Evolutionary conservation across 129 eudicot species (phyloP).

Genomic region (Smallanthus sonchifolius): DNA sequence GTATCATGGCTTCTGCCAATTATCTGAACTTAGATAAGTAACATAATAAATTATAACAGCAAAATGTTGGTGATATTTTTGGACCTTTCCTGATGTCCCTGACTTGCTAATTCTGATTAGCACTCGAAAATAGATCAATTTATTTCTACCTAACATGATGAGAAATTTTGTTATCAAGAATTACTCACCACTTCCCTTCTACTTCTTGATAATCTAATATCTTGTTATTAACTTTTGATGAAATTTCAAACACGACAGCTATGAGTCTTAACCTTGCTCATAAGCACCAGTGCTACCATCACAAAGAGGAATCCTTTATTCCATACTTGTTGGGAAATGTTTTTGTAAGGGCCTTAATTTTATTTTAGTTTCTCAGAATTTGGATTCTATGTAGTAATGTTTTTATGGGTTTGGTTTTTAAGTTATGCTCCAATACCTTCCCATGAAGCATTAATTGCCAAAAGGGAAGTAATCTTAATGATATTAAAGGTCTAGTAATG

Average conservation of each 20-base stretch:
- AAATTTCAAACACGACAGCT: background rate
- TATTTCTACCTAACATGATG: background rate
- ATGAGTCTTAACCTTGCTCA: background rate
- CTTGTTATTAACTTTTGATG: background rate
- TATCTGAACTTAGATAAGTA: background rate
- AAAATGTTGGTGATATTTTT: background rate
- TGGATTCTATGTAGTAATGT: conserved; percentile 4
- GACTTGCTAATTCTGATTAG: background rate
- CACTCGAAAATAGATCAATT: background rate
- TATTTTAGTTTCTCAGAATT: background rate
- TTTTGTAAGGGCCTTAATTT: background rate
- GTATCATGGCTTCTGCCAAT: background rate
- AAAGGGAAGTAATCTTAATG: background rate
- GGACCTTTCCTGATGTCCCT: background rate
- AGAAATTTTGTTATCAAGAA: background rate
- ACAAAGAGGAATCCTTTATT: background rate
- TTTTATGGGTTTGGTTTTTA: conserved; percentile 1
- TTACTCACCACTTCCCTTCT: background rate
- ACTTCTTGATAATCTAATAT: conserved; percentile 11
- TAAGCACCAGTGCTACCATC: background rate
- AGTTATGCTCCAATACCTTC: background rate
- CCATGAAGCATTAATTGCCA: conserved; percentile 2
- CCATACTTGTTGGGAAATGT: background rate
- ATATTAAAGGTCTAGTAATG: conserved; percentile 11
- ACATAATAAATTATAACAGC: background rate